A percentile compares a stretch with the other conserved stretches of the same genome.
Evolutionary conservation across 257 asterid genomes (phyloP).

Genomic region (Jacaranda copaia): DNA sequence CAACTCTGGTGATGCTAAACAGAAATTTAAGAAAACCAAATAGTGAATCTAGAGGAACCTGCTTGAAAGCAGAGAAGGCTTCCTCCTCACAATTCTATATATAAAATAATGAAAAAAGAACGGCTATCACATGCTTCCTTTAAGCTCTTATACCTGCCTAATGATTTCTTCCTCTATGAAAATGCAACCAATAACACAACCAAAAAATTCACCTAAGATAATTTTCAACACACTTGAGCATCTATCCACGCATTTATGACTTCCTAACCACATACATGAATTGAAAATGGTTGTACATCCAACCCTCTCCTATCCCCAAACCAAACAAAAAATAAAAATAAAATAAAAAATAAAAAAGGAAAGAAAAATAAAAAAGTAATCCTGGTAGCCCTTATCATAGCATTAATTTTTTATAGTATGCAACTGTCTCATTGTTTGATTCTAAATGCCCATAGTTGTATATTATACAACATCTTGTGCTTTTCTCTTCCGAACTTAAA

Average conservation of each 20-base stretch:
- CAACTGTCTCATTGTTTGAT: conserved; percentile 7
- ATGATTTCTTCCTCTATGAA: no score
- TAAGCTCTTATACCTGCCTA: no score
- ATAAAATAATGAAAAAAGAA: no score
- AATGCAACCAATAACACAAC: no score
- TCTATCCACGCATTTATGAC: no score
- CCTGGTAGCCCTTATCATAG: background rate
- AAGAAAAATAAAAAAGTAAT: background rate
- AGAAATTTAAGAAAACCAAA: background rate
- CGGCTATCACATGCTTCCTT: no score
- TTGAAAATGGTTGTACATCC: background rate
- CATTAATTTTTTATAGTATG: background rate
- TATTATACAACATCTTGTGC: background rate
- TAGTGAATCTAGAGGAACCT: background rate
- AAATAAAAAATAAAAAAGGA: no score
- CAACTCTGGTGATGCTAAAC: background rate
- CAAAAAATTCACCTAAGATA: no score
- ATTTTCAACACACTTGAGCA: no score
- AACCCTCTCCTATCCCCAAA: background rate
- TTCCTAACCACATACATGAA: no score
- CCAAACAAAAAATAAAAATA: background rate
- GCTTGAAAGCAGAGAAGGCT: no score
- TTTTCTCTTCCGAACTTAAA: conserved; percentile 18
- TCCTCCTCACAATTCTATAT: no score
- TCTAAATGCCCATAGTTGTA: conserved; percentile 5